Percentiles rank a stretch among this genome's conserved stretches.
Conservation (phyloP, 352 stramenopile species). For the Phytophthora pinifolia region DNA sequence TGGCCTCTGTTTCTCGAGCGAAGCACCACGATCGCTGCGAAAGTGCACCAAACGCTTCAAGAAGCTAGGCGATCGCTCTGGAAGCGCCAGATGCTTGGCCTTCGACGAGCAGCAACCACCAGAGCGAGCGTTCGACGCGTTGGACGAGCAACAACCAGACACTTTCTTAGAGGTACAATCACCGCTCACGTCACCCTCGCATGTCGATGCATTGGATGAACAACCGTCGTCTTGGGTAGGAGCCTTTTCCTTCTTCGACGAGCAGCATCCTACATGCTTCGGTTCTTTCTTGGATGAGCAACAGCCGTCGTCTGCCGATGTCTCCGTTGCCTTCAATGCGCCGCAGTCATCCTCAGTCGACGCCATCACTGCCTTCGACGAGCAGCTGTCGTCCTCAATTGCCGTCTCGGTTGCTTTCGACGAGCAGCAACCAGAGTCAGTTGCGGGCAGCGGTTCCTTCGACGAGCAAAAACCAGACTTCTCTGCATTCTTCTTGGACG, state of each 20-base stretch:
- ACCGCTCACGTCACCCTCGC: not conserved
- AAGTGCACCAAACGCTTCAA: slow-evolving; percentile 46
- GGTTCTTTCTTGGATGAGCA: not conserved
- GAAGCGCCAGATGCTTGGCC: slow-evolving; percentile 1
- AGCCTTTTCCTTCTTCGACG: slow-evolving; percentile 2
- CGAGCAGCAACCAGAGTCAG: not conserved
- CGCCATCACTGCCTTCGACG: not conserved
- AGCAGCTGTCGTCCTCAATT: slow-evolving; percentile 9
- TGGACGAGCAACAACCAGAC: slow-evolving; percentile 10
- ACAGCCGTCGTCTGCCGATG: too few relatives aligned
- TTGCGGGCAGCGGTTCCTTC: not conserved
- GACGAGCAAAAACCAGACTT: slow-evolving; percentile 4
- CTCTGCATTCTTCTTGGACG: not conserved
- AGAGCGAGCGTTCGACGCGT: slow-evolving; percentile 2
- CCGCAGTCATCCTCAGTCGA: too few relatives aligned
- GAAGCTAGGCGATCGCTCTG: slow-evolving; percentile 33
- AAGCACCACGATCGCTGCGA: slow-evolving; percentile 31
- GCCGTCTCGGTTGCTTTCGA: not conserved
- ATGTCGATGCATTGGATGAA: slow-evolving; percentile 1
- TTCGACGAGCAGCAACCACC: slow-evolving; percentile 24
- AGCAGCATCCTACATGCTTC: not conserved
- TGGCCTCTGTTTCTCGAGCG: slow-evolving; percentile 27
- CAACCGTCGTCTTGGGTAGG: not conserved
- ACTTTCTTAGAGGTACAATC: slow-evolving; percentile 15
- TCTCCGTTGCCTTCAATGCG: too few relatives aligned